Base-by-base conservation (phyloP, 257 asterid genomes). In the Lycium ferocissimum region DNA sequence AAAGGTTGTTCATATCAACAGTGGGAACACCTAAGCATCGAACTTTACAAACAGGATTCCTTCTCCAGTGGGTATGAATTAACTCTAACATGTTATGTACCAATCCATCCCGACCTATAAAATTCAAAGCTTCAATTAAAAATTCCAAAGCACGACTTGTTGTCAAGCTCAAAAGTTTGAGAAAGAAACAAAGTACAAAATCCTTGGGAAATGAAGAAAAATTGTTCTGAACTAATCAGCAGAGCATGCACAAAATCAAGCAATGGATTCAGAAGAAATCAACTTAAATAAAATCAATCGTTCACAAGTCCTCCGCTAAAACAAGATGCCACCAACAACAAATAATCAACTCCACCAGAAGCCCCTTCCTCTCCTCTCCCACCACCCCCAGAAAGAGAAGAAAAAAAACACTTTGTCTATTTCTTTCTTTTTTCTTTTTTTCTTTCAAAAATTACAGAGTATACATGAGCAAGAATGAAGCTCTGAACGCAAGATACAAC, bases 31-130 rank as follows among this genome's bases (percentile, higher is more conserved):
- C 99, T 88, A 97, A 90, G 87, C 98, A 97, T 5, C 99, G 99
- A 84, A 97, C 96, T 92, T 97, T 97, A 87, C 99, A 97, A 79
- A 97, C 92, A 2, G 99, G 98, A 13, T 89, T 89, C 86, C 97
- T 88, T 89, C 98, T 94, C 99, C 99, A 97, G 84, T 97, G 99
- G 51, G 97, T 87, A 70, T 97, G 99, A 89, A 97, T 90, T 93
- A 97, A 90, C 92, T 95, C 99, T 97, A 97, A 91, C 99, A 97
- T 97, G 83, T 97, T 97, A 89, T 97, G 99, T 59, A 98, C 95
- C 90, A 97, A 87, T 87, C 99, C 99, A 86, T 97, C 99, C 89
- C 99, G 91, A 83, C 99, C 99, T 97, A 90, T 89, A 89, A 10
- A 88, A 87, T 85, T 81, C 79, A 85, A 85, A 11, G 13, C 81